phyloP scores from a whole-genome alignment of 2,329 filamentous ascomycete genomes.

The Cladosporium sp. region DNA sequence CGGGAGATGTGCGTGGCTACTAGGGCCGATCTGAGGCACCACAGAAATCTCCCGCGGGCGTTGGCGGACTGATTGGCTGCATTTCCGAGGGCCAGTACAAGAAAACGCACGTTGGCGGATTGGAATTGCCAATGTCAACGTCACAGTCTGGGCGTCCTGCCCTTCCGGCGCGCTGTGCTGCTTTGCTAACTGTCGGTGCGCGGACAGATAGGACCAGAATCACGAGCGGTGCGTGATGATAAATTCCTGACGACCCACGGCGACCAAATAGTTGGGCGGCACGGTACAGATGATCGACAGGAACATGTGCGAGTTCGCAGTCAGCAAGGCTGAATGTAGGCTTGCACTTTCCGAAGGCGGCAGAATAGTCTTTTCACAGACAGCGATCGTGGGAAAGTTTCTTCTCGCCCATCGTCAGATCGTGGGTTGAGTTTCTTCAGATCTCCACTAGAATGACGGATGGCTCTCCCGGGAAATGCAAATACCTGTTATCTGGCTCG shows the following conservation, averaged over 20 bases:
- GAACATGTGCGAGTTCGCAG: not conserved
- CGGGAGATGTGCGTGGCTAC: constrained; percentile 1
- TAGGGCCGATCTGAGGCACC: constrained; percentile 10
- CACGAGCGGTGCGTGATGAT: no score
- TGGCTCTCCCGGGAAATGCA: no score
- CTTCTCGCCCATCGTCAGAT: not conserved
- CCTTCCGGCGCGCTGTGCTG: not conserved
- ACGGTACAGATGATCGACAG: not conserved
- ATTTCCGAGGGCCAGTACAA: constrained; percentile 1
- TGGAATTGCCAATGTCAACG: constrained; percentile 3
- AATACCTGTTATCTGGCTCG: no score
- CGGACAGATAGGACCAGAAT: not conserved
- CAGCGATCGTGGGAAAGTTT: not conserved
- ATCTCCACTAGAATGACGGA: not conserved
- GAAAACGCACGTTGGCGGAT: not conserved
- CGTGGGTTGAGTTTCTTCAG: not conserved
- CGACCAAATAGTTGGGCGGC: not conserved
- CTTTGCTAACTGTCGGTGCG: not conserved
- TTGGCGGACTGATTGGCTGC: not conserved
- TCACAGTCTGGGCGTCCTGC: not conserved
- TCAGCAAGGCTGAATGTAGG: not conserved
- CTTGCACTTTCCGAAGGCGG: not conserved
- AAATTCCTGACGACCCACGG: not conserved
- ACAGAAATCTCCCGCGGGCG: constrained; percentile 10
- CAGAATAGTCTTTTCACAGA: not conserved